Percentiles rank a stretch among this genome's conserved stretches.
phyloP scores from a whole-genome alignment of 805 yeast species.

The Pachysolen tannophilus region DNA sequence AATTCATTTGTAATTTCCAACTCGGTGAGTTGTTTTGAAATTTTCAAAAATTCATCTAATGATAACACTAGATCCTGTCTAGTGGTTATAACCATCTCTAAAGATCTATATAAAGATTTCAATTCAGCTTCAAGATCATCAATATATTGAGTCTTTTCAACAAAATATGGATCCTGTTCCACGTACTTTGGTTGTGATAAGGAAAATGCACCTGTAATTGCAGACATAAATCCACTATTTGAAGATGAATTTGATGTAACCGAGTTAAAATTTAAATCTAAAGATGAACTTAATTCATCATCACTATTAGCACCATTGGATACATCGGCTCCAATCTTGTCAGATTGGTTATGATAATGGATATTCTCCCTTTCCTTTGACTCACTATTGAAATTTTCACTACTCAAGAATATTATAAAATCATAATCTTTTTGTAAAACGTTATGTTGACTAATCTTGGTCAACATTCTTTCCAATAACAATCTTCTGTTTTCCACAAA shows the following conservation, averaged over 20 bases:
- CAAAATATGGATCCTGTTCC: constrained; percentile 76
- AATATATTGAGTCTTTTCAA: constrained; percentile 57
- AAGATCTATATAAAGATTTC: constrained; percentile 55
- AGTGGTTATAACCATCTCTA: constrained; percentile 69
- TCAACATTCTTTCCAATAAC: constrained; percentile 81
- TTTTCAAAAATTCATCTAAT: constrained; percentile 54
- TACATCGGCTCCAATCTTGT: constrained; percentile 23
- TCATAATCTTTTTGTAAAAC: constrained; percentile 64
- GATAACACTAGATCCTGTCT: constrained; percentile 65
- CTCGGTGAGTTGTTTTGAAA: constrained; percentile 21
- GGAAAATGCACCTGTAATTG: constrained; percentile 59
- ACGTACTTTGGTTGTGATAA: constrained; percentile 52
- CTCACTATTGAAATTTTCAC: constrained; percentile 60
- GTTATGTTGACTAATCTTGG: constrained; percentile 52
- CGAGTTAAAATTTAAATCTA: constrained; percentile 11
- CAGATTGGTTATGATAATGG: constrained; percentile 20
- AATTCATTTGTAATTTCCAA: constrained; percentile 67
- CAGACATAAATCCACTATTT: constrained; percentile 56
- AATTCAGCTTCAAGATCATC: constrained; percentile 71
- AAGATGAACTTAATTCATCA: constrained; percentile 18
- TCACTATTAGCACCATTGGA: constrained; percentile 20
- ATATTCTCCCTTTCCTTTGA: constrained; percentile 60
- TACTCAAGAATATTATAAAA: constrained; percentile 68
- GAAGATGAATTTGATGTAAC: constrained; percentile 14
- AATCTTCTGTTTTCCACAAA: constrained; percentile 81